A percentile compares a stretch with the other conserved stretches of the same genome.
phyloP scores from a whole-genome alignment of 257 asterid genomes.

The Nicotiana noctiflora region DNA sequence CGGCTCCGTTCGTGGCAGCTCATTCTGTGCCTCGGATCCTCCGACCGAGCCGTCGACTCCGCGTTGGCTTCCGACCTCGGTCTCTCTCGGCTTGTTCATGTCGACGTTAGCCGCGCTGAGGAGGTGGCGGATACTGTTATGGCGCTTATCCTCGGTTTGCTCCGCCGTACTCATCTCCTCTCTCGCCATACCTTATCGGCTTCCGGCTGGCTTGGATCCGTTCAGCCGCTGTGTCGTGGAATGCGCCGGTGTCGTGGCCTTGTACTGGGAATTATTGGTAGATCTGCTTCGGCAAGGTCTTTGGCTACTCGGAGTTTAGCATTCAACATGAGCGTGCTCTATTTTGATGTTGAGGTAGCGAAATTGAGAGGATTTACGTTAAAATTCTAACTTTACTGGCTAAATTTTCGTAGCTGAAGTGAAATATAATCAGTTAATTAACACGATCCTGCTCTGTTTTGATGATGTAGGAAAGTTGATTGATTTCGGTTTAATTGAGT shows the following conservation, averaged over 20 bases:
- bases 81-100: constrained; percentile 65
- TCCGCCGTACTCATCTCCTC: constrained; percentile 90
- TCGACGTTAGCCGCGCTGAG: constrained; percentile 87
- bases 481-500: neutral
- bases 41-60: constrained; percentile 83
- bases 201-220: constrained; percentile 97
- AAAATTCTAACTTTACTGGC: neutral
- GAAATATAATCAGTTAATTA: neutral
- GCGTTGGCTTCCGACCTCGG: constrained; percentile 86
- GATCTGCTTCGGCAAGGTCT: constrained; percentile 91
- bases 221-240: constrained; percentile 99
- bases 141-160: constrained; percentile 84
- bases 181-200: constrained; percentile 84
- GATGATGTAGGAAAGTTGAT: constrained; percentile 42
- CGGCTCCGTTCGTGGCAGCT: constrained; percentile 95
- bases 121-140: constrained; percentile 99
- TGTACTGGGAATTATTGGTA: constrained; percentile 90
- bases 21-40: constrained; percentile 86
- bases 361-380: neutral
- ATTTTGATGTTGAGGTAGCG: constrained; percentile 73
- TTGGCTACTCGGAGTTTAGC: constrained; percentile 90
- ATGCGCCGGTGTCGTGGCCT: constrained; percentile 67
- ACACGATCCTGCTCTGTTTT: constrained; percentile 83
- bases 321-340: constrained; percentile 90
- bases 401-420: neutral